Conservation (phyloP, 2,329 filamentous ascomycete species). For the Neofusicoccum cordaticola region DNA sequence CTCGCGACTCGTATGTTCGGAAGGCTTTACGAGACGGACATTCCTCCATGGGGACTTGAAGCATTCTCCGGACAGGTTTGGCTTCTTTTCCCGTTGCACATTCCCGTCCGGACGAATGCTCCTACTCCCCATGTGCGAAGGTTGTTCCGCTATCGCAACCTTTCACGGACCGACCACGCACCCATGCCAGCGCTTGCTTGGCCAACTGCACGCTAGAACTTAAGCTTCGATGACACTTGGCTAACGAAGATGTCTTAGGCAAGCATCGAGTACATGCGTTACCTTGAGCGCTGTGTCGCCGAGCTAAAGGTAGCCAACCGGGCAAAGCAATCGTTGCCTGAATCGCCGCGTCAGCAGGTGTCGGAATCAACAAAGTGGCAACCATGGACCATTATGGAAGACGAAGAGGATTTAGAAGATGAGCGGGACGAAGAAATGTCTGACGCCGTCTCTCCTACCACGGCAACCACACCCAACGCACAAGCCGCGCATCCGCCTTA, state of each 20-base stretch:
- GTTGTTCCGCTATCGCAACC: too few species aligned
- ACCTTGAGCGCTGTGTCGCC: constrained; percentile 82
- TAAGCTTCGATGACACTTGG: not conserved
- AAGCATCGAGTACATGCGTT: constrained; percentile 93
- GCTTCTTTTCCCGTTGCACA: too few species aligned
- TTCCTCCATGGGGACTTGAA: too few species aligned
- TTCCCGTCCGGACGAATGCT: too few species aligned
- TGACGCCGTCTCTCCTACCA: constrained; percentile 32
- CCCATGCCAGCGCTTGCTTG: not conserved
- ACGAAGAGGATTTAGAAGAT: constrained; percentile 31
- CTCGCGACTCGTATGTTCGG: too few species aligned
- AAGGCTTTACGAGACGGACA: too few species aligned
- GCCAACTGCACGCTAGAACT: not conserved
- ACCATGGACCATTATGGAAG: constrained; percentile 28
- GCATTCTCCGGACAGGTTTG: too few species aligned
- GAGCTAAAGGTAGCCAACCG: constrained; percentile 61
- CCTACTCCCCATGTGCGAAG: too few species aligned
- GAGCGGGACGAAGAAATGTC: constrained; percentile 49
- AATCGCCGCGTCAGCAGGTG: constrained; percentile 16
- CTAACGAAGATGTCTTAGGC: constrained; percentile 55
- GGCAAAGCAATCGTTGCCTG: not conserved
- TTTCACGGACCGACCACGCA: too few species aligned
- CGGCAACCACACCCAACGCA: constrained; percentile 1
- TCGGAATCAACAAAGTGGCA: constrained; percentile 16
- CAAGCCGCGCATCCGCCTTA: not conserved